Conservation (phyloP, 2,329 filamentous ascomycete species). For the Penicillium sp. region DNA sequence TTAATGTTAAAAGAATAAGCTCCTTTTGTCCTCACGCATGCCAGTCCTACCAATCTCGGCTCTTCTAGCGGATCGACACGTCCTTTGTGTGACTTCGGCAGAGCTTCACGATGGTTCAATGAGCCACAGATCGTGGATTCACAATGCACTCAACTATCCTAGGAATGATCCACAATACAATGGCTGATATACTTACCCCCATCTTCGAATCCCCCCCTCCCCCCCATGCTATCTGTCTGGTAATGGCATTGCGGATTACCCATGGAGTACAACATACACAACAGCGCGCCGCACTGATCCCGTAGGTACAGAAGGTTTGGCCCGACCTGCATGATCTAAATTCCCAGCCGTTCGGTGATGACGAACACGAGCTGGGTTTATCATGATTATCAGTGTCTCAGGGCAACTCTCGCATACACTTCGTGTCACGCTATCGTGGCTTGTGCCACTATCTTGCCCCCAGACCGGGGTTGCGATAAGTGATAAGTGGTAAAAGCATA, state of each 20-base stretch:
- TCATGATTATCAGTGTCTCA: neutral
- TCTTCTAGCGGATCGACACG: neutral
- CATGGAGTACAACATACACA: neutral
- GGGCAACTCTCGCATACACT: neutral
- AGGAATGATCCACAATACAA: neutral
- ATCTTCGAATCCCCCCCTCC: neutral
- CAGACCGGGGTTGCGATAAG: neutral
- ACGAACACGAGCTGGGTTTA: slow-evolving; percentile 11
- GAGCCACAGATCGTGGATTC: neutral
- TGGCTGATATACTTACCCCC: neutral
- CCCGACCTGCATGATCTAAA: slow-evolving; percentile 9
- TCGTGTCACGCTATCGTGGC: slow-evolving; percentile 6
- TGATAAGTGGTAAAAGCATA: neutral
- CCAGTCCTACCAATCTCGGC: neutral
- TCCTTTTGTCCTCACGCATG: neutral
- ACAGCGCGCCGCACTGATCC: neutral
- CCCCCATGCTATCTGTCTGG: neutral
- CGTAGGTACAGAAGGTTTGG: slow-evolving; percentile 4
- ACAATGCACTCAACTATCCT: neutral
- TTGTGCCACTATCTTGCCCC: slow-evolving; percentile 4
- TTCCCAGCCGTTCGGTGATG: slow-evolving; percentile 3
- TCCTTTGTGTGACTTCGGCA: neutral
- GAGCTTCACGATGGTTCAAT: neutral
- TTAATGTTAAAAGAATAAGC: neutral
- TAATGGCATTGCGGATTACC: neutral